A percentile compares a stretch with the other conserved stretches of the same genome.
Evolutionary conservation across 2,329 filamentous ascomycete genomes (phyloP).

Genomic region (Westerdykella aurantiaca): DNA sequence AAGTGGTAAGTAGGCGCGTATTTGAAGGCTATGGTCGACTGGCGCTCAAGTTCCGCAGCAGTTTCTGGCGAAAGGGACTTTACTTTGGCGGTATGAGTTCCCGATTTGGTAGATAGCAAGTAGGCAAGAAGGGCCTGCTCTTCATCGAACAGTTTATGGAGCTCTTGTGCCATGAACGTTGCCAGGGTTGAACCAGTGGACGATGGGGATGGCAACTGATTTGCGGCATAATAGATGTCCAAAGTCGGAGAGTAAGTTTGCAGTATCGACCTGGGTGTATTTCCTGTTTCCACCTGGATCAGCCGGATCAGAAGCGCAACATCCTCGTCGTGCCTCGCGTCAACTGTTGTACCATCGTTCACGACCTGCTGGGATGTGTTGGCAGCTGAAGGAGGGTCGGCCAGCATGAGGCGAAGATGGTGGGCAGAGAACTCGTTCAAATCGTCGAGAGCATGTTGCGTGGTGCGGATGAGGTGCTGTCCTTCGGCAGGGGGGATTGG

Average conservation of each 20-base stretch:
- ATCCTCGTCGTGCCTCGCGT: constrained; percentile 38
- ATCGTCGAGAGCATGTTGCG: constrained; percentile 80
- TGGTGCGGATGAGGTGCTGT: constrained; percentile 68
- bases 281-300: constrained; percentile 52
- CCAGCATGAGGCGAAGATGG: constrained; percentile 66
- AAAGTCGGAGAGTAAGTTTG: constrained; percentile 65
- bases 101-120: constrained; percentile 42
- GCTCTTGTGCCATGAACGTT: constrained; percentile 69
- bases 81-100: constrained; percentile 39
- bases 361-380: constrained; percentile 30
- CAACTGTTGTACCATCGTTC: constrained; percentile 20
- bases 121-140: constrained; percentile 72
- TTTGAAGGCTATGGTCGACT: constrained; percentile 78
- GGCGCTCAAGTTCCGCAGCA: constrained; percentile 53
- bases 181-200: constrained; percentile 69
- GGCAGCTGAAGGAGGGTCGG: constrained; percentile 29
- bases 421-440: constrained; percentile 81
- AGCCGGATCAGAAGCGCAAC: constrained; percentile 67
- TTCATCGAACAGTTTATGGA: constrained; percentile 75
- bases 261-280: constrained; percentile 55
- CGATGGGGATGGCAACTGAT: constrained; percentile 59
- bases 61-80: constrained; percentile 47
- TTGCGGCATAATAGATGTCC: constrained; percentile 70
- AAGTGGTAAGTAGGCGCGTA: constrained; percentile 92
- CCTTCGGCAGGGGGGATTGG: constrained; percentile 63